Evolutionary conservation across 1,284 basidiomycete species (phyloP).

Genomic region (Singerocomus inundabilis): DNA sequence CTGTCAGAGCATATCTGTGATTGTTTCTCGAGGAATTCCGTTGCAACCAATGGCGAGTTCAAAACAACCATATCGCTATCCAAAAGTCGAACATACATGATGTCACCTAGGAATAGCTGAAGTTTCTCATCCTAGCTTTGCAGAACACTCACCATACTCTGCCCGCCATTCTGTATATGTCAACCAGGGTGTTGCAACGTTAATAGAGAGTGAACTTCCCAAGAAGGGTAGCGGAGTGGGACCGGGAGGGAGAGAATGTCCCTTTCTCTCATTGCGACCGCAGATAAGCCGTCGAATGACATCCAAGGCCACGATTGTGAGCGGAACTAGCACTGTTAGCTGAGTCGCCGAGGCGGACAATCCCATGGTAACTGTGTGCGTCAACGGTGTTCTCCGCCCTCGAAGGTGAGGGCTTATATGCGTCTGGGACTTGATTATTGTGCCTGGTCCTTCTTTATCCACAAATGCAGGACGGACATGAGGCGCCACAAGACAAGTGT

Average conservation of each 20-base stretch:
- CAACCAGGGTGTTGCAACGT: constrained; percentile 3
- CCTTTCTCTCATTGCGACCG: not conserved
- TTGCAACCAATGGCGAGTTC: constrained; percentile 1
- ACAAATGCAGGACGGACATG: not conserved
- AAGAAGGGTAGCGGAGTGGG: constrained; percentile 11
- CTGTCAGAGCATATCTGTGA: constrained; percentile 19
- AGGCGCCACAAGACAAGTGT: not conserved
- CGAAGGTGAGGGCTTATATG: not conserved
- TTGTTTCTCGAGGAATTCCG: constrained; percentile 15
- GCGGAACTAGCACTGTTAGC: not conserved
- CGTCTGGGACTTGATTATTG: too few relatives aligned
- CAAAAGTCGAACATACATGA: constrained; percentile 13
- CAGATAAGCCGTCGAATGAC: not conserved
- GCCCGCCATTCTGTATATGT: constrained; percentile 15
- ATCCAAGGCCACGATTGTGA: not conserved
- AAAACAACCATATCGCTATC: constrained; percentile 11
- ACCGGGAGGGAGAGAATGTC: constrained; percentile 4
- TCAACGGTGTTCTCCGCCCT: not conserved
- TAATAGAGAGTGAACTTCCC: constrained; percentile 8
- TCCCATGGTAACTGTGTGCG: not conserved
- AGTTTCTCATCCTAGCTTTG: not conserved
- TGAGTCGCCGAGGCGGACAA: not conserved
- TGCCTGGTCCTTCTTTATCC: not conserved
- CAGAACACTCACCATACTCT: constrained; percentile 12
- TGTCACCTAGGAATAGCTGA: constrained; percentile 2